Conservation (phyloP, 306 rosid genomes). For the Vigna radiata region DNA sequence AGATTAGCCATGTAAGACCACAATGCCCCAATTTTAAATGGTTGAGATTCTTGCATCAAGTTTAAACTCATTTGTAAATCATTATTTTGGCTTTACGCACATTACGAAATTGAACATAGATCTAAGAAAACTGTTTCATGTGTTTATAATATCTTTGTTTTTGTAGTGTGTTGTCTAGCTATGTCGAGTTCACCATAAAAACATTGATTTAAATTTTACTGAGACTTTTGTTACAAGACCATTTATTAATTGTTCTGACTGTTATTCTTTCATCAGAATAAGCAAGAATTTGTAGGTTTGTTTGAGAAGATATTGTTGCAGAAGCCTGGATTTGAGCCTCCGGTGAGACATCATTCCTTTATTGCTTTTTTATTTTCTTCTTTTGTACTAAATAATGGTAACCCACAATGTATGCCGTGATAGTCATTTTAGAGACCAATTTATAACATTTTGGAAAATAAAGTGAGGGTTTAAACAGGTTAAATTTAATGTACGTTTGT, state of each 20-base stretch:
- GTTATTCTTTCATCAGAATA: slow-evolving; percentile 60
- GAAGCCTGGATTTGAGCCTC: slow-evolving; percentile 70
- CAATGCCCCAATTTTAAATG: slow-evolving; percentile 20
- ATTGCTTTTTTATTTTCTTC: slow-evolving; percentile 18
- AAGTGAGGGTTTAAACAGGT: background rate
- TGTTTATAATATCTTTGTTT: background rate
- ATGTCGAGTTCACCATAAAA: slow-evolving; percentile 7
- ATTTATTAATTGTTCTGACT: slow-evolving; percentile 32
- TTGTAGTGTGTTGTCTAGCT: slow-evolving; percentile 24
- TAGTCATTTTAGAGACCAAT: slow-evolving; percentile 4
- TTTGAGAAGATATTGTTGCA: slow-evolving; percentile 63
- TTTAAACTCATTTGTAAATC: slow-evolving; percentile 21
- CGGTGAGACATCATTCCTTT: slow-evolving; percentile 58
- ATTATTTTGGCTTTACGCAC: background rate
- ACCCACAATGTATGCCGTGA: background rate
- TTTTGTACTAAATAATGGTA: background rate
- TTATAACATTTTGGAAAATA: background rate
- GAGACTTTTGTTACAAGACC: slow-evolving; percentile 20
- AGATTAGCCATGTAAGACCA: background rate
- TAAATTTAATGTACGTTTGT: background rate
- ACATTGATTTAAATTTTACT: background rate
- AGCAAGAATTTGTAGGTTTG: slow-evolving; percentile 59
- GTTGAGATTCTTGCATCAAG: slow-evolving; percentile 28
- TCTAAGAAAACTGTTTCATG: background rate
- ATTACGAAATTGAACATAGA: no score